Base-by-base conservation (phyloP, 768 basidiomycete genomes). In the Trametes meyenii region DNA sequence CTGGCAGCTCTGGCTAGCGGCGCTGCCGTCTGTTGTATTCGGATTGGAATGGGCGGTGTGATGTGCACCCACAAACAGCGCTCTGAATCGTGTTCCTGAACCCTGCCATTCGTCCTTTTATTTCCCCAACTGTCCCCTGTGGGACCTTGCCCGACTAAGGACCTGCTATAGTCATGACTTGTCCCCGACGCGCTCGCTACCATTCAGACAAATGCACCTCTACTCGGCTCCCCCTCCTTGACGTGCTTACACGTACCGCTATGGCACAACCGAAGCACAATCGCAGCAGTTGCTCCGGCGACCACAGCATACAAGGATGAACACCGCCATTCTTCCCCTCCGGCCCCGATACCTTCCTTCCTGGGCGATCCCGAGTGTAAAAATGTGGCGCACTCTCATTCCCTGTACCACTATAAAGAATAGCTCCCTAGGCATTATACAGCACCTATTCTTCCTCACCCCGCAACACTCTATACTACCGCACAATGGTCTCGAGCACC, bases 291-390 rank as follows among this genome's bases (percentile, higher is more conserved):
- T 29, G 50, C 50, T 35, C 26, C 58, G 42, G 29, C 33, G 19
- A 58, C 58, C 49, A 49, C 58, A 51, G 50, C 50, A 51, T 40
- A 58, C 29, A 58, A 51, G 29, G 50, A 7, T 33, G n/a, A 10
- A 21, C 58, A 58, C 50, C n/a, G 58, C 58, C 40, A 19, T 58
- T 2, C 14, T 14, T 21, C 39, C 42, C 16, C n/a, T 21, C 42
- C 16, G 10, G n/a, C 16, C 21, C 53, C 16, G 53, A 43, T 12
- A 35, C 43, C 24, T 45, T 29, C 53, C 43, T 19, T 45, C 42
- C 24, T 26, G 23, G 39, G 51, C 3, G n/a, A 24, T 33, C 39
- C 51, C 48, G 48, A 29, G 23, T 42, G 24, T 24, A 26, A 12
- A n/a, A 36, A 16, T 53, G 39, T 53, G 51, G 51, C 39, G 51